A percentile compares a stretch with the other conserved stretches of the same genome.
phyloP scores from a whole-genome alignment of 192 early-diverging fungal genomes.

The Globomyces pollinis-pini region DNA sequence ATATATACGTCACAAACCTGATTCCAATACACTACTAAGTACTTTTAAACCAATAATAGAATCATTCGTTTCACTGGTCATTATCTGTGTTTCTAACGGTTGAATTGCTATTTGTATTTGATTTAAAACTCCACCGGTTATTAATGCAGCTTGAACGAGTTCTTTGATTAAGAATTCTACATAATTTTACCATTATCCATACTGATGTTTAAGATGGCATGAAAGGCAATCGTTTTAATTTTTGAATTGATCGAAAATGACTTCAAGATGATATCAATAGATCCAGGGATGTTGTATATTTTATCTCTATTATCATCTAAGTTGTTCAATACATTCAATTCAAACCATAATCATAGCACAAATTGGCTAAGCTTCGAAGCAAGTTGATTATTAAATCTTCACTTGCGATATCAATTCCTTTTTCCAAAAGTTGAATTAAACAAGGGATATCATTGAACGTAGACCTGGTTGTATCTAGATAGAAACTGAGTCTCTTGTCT shows the following conservation, averaged over 20 bases:
- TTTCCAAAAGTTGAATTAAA: constrained; percentile 4
- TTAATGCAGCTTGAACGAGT: neutral
- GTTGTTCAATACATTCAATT: constrained; percentile 17
- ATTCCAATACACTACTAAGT: neutral
- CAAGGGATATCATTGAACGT: constrained; percentile 8
- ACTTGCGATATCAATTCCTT: neutral
- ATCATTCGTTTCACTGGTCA: neutral
- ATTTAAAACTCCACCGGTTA: neutral
- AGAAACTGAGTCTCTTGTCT: too few species aligned
- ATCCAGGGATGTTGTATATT: constrained; percentile 13
- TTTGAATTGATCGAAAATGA: neutral
- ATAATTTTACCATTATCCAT: constrained; percentile 41
- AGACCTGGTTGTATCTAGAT: neutral
- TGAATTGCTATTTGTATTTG: neutral
- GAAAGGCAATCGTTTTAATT: constrained; percentile 19
- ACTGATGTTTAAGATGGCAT: constrained; percentile 35
- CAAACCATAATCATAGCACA: constrained; percentile 43
- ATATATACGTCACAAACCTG: neutral
- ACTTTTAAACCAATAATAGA: neutral
- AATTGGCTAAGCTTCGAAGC: constrained; percentile 38
- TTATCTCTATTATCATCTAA: constrained; percentile 18
- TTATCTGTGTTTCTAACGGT: too few species aligned
- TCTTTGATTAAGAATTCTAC: neutral
- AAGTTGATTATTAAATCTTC: constrained; percentile 26
- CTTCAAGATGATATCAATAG: neutral